A percentile compares a stretch with the other conserved stretches of the same genome.
These are phyloP conservation scores for Suillus ampliporus DNA, from an alignment of 768 basidiomycete species.

Conservation along the genomic window DNA sequence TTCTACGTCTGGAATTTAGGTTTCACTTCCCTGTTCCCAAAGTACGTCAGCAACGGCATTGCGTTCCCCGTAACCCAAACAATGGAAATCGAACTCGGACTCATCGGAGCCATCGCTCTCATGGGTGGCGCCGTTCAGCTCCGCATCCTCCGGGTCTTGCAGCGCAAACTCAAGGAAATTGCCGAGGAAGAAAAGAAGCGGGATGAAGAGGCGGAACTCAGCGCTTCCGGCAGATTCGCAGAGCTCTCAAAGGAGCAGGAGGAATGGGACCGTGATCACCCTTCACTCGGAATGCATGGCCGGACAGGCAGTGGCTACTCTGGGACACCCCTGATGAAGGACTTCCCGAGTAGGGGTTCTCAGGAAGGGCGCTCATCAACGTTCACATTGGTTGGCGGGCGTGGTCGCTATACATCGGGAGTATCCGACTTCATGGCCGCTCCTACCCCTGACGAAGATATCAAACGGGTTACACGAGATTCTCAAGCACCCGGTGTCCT, in stretches of 20 bases:
- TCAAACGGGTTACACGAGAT: conserved; percentile 54
- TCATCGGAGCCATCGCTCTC: conserved; percentile 81
- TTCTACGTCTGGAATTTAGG: conserved; percentile 98
- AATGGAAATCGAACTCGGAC: conserved; percentile 93
- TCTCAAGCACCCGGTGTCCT: conserved; percentile 61
- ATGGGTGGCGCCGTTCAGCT: conserved; percentile 92
- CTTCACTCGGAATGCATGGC: conserved; percentile 61
- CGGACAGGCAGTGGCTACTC: conserved; percentile 70
- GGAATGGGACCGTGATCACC: conserved; percentile 90
- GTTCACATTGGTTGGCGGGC: conserved; percentile 56
- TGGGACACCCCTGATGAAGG: conserved; percentile 69
- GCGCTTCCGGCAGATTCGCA: conserved; percentile 72
- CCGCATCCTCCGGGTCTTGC: conserved; percentile 81
- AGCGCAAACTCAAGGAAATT: conserved; percentile 80
- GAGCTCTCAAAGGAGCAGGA: conserved; percentile 70
- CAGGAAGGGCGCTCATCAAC: conserved; percentile 48
- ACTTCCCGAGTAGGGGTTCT: conserved; percentile 56
- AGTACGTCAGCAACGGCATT: conserved; percentile 68
- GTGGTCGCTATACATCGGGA: conserved; percentile 66
- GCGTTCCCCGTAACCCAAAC: conserved; percentile 85
- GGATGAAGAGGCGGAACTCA: conserved; percentile 77
- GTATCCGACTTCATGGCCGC: conserved; percentile 77
- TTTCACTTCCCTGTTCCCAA: conserved; percentile 79
- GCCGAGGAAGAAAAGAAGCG: conserved; percentile 71
- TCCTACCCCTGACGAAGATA: conserved; percentile 65